Evolutionary conservation across 257 asterid species (phyloP).

Genomic region (Nicotiana sylvestris): DNA sequence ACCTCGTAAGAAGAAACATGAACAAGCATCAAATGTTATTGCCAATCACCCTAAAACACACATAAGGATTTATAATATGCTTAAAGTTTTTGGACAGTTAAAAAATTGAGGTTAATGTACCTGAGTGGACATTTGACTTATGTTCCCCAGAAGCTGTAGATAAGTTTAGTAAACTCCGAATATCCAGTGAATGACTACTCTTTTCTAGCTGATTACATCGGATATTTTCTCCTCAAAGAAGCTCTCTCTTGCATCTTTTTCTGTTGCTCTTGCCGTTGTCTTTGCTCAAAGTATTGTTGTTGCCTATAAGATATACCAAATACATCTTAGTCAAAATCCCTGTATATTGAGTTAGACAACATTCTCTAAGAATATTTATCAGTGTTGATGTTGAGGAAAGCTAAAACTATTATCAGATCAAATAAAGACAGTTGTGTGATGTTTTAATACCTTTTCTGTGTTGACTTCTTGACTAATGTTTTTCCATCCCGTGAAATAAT

Average conservation of each 20-base stretch:
- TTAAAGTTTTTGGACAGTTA: constrained; percentile 2
- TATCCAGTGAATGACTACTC: constrained; percentile 65
- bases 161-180: constrained; percentile 68
- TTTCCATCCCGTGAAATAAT: constrained; percentile 21
- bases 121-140: constrained; percentile 33
- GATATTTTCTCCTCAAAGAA: constrained; percentile 36
- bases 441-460: constrained; percentile 58
- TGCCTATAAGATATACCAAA: constrained; percentile 45
- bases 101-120: constrained; percentile 32
- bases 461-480: constrained; percentile 68
- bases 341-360: not conserved
- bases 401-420: not conserved
- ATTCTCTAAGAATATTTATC: not conserved
- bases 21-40: not conserved
- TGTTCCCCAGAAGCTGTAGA: constrained; percentile 39
- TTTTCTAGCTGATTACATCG: constrained; percentile 31
- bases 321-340: constrained; percentile 13
- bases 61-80: not conserved
- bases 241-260: constrained; percentile 36
- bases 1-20: not conserved
- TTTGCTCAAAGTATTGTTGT: constrained; percentile 83
- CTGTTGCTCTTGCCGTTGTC: constrained; percentile 58
- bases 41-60: not conserved
- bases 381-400: constrained; percentile 14
- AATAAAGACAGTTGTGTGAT: constrained; percentile 9